Conservation (phyloP, 2,329 filamentous ascomycete genomes). For the Diplocarpon rosae region DNA sequence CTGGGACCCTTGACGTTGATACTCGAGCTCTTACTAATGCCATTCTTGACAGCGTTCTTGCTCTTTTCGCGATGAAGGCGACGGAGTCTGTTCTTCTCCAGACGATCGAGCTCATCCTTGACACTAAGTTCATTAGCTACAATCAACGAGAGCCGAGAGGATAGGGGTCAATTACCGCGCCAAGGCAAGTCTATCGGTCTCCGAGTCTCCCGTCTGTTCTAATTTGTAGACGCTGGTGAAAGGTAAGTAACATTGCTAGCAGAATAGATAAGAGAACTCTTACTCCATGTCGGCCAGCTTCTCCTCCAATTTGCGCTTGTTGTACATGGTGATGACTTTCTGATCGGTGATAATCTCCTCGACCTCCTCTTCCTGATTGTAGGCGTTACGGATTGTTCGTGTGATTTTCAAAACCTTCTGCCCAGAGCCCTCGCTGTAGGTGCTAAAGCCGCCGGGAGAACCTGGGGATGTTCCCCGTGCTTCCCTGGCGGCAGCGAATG, state of each 20-base stretch:
- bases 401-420: slow-evolving; percentile 63
- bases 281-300: slow-evolving; percentile 31
- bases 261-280: slow-evolving; percentile 7
- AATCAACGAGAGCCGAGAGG: background rate
- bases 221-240: slow-evolving; percentile 43
- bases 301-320: slow-evolving; percentile 51
- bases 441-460: slow-evolving; percentile 69
- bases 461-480: slow-evolving; percentile 57
- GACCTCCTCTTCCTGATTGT: slow-evolving; percentile 50
- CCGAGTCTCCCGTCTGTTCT: slow-evolving; percentile 54
- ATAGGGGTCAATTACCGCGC: background rate
- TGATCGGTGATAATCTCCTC: slow-evolving; percentile 62
- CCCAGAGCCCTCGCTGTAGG: slow-evolving; percentile 58
- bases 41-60: slow-evolving; percentile 14
- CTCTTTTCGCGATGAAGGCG: slow-evolving; percentile 74
- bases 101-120: slow-evolving; percentile 65
- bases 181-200: slow-evolving; percentile 37
- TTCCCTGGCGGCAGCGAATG: slow-evolving; percentile 37
- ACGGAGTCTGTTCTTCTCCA: slow-evolving; percentile 85
- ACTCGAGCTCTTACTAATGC: background rate
- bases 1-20: background rate
- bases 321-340: slow-evolving; percentile 80
- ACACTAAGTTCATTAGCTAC: slow-evolving; percentile 36
- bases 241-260: slow-evolving; percentile 9
- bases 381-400: slow-evolving; percentile 51